Evolutionary conservation across 2,329 filamentous ascomycete genomes (phyloP), one percentile per base, ranked within the genome.

Genomic region (Aspergillus calidoustus): DNA sequence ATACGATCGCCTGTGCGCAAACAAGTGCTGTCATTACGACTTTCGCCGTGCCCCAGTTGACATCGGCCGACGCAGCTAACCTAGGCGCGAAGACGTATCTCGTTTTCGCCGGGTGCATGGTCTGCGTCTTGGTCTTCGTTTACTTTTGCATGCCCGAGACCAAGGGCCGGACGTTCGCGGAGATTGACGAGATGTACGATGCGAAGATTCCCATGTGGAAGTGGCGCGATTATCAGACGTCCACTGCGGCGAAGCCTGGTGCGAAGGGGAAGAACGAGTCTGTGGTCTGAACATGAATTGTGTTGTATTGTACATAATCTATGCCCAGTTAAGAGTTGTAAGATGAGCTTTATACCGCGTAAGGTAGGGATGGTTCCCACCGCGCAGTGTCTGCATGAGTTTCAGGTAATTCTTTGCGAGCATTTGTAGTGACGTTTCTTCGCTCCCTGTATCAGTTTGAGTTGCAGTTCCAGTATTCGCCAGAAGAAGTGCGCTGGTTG

Each of bases 1-100:
- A 74, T 50, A 73, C 76, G 2, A 67, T 76, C 43, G 72, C 72
- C 3, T 78, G 75, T 52, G 69, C 71, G 15, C 74, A 74, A 50
- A 71, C 71, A 13, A 78, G 75, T 6, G 75, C 76, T 2, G 74
- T 78, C 15, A 75, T 78, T 43, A 77, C 76, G n/a, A 78, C 76
- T 4, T 71, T 78, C 15, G 76, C 70, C 3, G 74, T 77, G 11
- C 76, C 75, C 2, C 75, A 71, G 64, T 51, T 78, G 51, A 76
- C 73, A 4, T 69, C 72, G 15, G 67, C 68, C 3, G 72, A 76
- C 66, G 73, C 72, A 7, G 73, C 72, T 13, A 68, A 68, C 25
- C 68, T 76, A 38, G 72, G 73, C 3, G 72, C 74, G 4, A 76
- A 75, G 58, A 71, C 73, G 0, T 75, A 74, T 65, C 68, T 76